A percentile compares a stretch with the other conserved stretches of the same genome.
phyloP scores from a whole-genome alignment of 306 rosid species.

The Quercus robur region DNA sequence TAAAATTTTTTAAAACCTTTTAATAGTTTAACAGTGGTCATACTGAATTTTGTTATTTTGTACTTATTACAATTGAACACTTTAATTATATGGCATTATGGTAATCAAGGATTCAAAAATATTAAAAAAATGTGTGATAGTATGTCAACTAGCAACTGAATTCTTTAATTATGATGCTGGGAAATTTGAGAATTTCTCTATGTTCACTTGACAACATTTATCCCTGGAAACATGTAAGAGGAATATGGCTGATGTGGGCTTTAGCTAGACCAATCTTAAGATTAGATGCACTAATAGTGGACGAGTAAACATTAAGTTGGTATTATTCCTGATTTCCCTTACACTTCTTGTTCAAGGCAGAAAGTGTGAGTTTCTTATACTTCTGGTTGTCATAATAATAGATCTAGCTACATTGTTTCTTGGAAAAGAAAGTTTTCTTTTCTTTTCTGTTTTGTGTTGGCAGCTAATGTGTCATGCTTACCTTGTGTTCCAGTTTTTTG shows the following conservation, averaged over 20 bases:
- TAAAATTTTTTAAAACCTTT: too few species aligned
- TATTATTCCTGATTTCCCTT: neutral
- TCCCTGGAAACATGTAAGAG: neutral
- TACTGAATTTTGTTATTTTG: too few species aligned
- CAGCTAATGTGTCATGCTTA: conserved; percentile 12
- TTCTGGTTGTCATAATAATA: neutral
- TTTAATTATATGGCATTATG: too few species aligned
- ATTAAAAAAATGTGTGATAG: too few species aligned
- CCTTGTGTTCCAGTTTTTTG: conserved; percentile 54
- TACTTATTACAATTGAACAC: too few species aligned
- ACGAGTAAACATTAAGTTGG: neutral
- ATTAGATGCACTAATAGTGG: neutral
- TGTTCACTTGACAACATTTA: neutral
- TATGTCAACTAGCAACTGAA: too few species aligned
- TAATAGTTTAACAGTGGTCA: too few species aligned
- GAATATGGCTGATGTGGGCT: neutral
- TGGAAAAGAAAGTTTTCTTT: neutral
- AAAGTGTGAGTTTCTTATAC: too few species aligned
- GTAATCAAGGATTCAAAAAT: too few species aligned
- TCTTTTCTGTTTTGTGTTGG: neutral
- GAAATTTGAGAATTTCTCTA: neutral
- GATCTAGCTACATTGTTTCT: neutral
- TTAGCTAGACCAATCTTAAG: neutral
- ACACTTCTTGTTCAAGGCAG: too few species aligned
- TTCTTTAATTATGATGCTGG: neutral